These are phyloP conservation scores for Triadica sebifera DNA, from an alignment of 345 rosid species.

Conservation along the genomic window DNA sequence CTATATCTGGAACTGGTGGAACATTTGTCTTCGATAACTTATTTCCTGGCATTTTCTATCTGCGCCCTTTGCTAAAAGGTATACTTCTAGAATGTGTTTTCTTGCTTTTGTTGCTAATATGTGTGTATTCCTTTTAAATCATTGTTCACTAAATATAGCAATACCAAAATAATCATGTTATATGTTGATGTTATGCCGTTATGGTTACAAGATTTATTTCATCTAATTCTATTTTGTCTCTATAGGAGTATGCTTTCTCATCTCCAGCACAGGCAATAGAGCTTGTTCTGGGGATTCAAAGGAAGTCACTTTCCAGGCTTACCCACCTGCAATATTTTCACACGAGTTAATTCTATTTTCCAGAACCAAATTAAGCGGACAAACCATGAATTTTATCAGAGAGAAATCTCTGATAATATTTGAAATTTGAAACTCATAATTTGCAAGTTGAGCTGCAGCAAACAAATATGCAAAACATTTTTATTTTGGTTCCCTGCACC, in stretches of 20 bases:
- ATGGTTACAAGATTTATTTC: background rate
- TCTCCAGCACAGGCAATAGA: conserved; percentile 85
- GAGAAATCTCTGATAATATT: too few species aligned
- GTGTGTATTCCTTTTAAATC: background rate
- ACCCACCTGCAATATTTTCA: too few species aligned
- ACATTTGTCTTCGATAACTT: conserved; percentile 69
- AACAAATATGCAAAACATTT: background rate
- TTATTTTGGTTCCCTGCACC: background rate
- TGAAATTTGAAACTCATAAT: too few species aligned
- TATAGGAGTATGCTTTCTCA: conserved; percentile 88
- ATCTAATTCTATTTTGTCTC: conserved; percentile 15
- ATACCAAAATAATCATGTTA: background rate
- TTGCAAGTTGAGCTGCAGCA: background rate
- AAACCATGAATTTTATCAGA: background rate
- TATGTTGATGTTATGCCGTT: conserved; percentile 6
- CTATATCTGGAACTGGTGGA: conserved; percentile 78
- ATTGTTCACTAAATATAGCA: background rate
- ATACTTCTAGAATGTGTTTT: conserved; percentile 7
- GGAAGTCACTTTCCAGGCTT: conserved; percentile 74
- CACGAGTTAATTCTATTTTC: conserved; percentile 11
- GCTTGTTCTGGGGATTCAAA: conserved; percentile 81
- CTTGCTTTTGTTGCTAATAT: background rate
- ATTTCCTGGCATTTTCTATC: conserved; percentile 91
- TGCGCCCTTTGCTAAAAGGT: conserved; percentile 96
- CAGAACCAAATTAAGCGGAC: background rate